These are phyloP conservation scores for Penicillium verrucosum DNA, from an alignment of 2,329 filamentous ascomycete species.

Conservation along the genomic window DNA sequence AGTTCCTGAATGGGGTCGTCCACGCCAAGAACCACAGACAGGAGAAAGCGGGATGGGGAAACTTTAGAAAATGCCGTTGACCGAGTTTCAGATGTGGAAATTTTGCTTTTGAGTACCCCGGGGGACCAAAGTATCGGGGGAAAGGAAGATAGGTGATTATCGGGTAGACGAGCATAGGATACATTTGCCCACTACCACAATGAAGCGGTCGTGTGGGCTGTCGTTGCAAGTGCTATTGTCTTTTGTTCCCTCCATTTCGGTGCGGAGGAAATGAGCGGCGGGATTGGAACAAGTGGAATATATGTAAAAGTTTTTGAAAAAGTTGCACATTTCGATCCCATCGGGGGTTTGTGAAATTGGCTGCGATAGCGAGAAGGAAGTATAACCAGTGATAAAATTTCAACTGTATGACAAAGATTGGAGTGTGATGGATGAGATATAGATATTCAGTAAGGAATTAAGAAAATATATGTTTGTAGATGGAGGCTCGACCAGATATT, in stretches of 20 bases:
- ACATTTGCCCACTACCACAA: slow-evolving; percentile 64
- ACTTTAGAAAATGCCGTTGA: background rate
- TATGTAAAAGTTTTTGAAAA: slow-evolving; percentile 74
- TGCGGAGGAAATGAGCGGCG: slow-evolving; percentile 67
- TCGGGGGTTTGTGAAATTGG: slow-evolving; percentile 3
- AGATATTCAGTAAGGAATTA: background rate
- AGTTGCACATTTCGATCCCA: slow-evolving; percentile 52
- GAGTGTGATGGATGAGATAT: background rate
- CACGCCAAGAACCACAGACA: slow-evolving; percentile 3
- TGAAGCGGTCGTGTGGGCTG: slow-evolving; percentile 70
- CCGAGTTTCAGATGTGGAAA: background rate
- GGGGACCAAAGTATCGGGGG: background rate
- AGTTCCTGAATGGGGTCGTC: slow-evolving; percentile 10
- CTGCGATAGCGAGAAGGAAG: background rate
- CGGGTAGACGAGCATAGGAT: slow-evolving; percentile 45
- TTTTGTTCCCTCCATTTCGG: slow-evolving; percentile 63
- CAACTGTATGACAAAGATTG: background rate
- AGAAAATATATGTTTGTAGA: background rate
- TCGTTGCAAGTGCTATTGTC: slow-evolving; percentile 55
- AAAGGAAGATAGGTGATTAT: background rate
- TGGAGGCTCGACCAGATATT: slow-evolving; percentile 5
- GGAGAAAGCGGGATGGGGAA: slow-evolving; percentile 1
- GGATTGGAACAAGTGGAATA: slow-evolving; percentile 69
- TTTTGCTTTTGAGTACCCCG: background rate
- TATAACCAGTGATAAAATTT: background rate